Conservation (phyloP, 768 basidiomycete species). For the Naematelia encephala region DNA sequence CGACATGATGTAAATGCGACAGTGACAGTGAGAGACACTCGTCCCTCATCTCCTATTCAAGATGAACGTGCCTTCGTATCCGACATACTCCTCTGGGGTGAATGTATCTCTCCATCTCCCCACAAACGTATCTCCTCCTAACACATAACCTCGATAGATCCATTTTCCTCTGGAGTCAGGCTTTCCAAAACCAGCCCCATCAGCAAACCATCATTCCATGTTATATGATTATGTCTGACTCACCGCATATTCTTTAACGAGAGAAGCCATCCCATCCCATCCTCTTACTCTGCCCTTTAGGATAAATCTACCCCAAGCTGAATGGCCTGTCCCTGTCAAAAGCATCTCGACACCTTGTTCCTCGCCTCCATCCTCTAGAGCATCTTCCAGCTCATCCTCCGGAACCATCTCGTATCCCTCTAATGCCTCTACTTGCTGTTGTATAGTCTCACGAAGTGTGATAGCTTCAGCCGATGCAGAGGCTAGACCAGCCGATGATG, state of each 20-base stretch:
- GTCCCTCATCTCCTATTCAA: slow-evolving; percentile 21
- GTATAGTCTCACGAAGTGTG: slow-evolving; percentile 34
- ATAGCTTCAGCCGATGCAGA: slow-evolving; percentile 32
- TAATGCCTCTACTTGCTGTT: slow-evolving; percentile 35
- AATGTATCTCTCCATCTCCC: slow-evolving; percentile 51
- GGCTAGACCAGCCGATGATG: slow-evolving; percentile 20
- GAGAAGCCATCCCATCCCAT: slow-evolving; percentile 50
- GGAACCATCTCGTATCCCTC: slow-evolving; percentile 43
- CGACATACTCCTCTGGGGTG: slow-evolving; percentile 43
- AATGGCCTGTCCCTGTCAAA: slow-evolving; percentile 48
- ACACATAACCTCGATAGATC: slow-evolving; percentile 48
- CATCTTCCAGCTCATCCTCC: slow-evolving; percentile 22
- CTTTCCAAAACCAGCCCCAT: slow-evolving; percentile 16
- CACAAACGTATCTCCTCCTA: slow-evolving; percentile 47
- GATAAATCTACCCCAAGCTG: slow-evolving; percentile 50
- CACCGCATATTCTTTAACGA: slow-evolving; percentile 52
- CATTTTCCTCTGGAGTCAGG: slow-evolving; percentile 45
- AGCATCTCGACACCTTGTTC: slow-evolving; percentile 44
- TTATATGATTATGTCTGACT: no score
- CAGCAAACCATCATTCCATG: no score
- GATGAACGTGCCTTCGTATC: slow-evolving; percentile 60
- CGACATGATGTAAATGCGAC: no score
- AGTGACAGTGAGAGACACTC: no score
- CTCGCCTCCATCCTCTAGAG: slow-evolving; percentile 22
- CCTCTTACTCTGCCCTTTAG: slow-evolving; percentile 46